Evolutionary conservation across 768 basidiomycete genomes (phyloP), one percentile per base, ranked within the genome.

Genomic region (Termitomyces sp.): DNA sequence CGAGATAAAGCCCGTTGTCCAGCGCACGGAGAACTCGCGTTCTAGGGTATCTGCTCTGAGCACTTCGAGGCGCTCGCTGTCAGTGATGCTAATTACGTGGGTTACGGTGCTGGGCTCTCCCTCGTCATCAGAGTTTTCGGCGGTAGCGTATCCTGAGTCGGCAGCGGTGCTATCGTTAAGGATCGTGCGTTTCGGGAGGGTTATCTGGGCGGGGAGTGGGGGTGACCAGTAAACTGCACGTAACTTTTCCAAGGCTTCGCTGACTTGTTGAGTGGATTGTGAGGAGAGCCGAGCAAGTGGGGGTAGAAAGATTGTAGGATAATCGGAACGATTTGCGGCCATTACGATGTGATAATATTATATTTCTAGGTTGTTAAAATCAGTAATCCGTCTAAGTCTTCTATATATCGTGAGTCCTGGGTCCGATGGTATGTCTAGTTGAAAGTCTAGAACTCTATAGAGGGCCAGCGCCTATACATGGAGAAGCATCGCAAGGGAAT

Each of bases 111-210:
- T 59, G 5, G 59, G 59, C 20, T 59, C 72, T 0, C 68, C 68
- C 3, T 71, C 70, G 1, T 77, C 78, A 0, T 80, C 81, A 0
- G 85, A 83, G 49, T 83, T 85, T 51, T 85, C 85, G 26, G 84
- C 86, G 41, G 87, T 88, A 5, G 87, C 90, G 61, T 91, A 91
- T 36, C 90, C 90, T 12, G 88, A 90, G 69, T 92, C 88, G 1
- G 84, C 84, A 3, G 82, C 76, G 18, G 72, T 71, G 9, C 66
- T 69, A 51, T 79, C 77, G 56, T 76, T 69, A 10, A 59, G 58
- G 42, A 67, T 57, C 16, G 47, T 67, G 61, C 64, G 68, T 53
- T 63, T 66, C 50, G 66, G 72, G 37, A 70, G 59, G 27, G 63
- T 55, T 44, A 75, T 63, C 48, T 65, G 67, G 16, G 72, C 53